Conservation (phyloP, 176 grass and related monocot species). For the Aechmea fasciata region DNA sequence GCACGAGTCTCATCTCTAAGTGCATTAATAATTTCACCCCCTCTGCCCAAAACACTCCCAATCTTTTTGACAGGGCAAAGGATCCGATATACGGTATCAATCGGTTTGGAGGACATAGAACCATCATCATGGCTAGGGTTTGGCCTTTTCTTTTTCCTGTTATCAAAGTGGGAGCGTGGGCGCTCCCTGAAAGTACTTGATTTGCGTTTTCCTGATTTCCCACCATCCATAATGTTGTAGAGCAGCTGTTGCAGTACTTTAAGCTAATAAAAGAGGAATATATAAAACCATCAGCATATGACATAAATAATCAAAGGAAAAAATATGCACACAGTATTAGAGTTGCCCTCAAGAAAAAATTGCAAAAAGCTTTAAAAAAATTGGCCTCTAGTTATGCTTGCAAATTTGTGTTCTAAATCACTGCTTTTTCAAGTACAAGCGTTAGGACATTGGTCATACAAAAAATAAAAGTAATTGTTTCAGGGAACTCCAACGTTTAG, state of each 20-base stretch:
- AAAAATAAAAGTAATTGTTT: too few relatives aligned
- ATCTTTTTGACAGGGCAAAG: constrained; percentile 90
- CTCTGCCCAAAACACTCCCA: constrained; percentile 76
- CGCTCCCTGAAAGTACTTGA: constrained; percentile 10
- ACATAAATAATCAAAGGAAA: neutral
- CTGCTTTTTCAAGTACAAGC: too few relatives aligned
- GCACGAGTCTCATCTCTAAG: constrained; percentile 84
- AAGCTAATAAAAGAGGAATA: neutral
- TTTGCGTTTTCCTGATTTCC: constrained; percentile 1
- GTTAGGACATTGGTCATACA: too few relatives aligned
- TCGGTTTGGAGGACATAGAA: constrained; percentile 41
- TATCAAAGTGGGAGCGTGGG: constrained; percentile 29
- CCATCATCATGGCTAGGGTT: constrained; percentile 42
- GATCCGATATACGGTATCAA: constrained; percentile 87
- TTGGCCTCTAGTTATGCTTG: too few relatives aligned
- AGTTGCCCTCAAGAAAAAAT: too few relatives aligned
- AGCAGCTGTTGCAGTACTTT: neutral
- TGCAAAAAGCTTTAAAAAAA: too few relatives aligned
- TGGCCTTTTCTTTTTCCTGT: constrained; percentile 59
- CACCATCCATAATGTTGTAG: neutral
- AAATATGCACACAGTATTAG: neutral
- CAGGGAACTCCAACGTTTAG: too few relatives aligned
- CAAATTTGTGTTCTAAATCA: too few relatives aligned
- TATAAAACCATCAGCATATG: neutral
- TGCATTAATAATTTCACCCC: constrained; percentile 78